Base-by-base conservation (phyloP, 2,329 filamentous ascomycete genomes). In the Arachnopeziza araneosa region DNA sequence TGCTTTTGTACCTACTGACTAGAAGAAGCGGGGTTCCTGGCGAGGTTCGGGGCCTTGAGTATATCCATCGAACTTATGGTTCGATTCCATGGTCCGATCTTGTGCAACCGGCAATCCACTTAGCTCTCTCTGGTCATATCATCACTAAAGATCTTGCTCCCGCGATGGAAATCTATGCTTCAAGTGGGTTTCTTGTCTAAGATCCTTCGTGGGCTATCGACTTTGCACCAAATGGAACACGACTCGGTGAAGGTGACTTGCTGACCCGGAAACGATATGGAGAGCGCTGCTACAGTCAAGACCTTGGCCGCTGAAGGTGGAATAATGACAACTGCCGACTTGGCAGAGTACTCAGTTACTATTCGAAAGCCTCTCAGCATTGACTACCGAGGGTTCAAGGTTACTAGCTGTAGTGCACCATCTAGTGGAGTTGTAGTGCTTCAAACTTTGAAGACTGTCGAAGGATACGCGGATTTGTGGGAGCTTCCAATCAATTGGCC, bases 161-260 rank as follows among this genome's bases (percentile, higher is more conserved):
- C 30, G 7, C 4, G 76, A 90, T 52, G 14, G 30, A 32, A 32
- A 7, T 32, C 30, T 7, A 32, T 32, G 14, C 7, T 32, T 32
- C 30, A 14, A 32, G n/a, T n/a, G n/a, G 7, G 14, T 32, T 32
- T 14, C 19, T 50, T 23, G 49, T 50, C 8, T 7, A 50, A 8
- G 49, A 50, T 50, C 49, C 49, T n/a, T 8, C 6, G 8, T 50
- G 49, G 83, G 79, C 71, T 90, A 86, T 66, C 53, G 93, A 96
- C 71, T 96, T 96, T 75, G 91, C 91, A 1, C 91, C 91, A 0
- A 84, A 92, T 59, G 93, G 91, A 2, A 86, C n/a, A n/a, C n/a
- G n/a, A n/a, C n/a, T n/a, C n/a, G n/a, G n/a, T n/a, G n/a, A n/a
- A n/a, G n/a, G n/a, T n/a, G n/a, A n/a, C n/a, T n/a, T n/a, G n/a